Base-by-base conservation (phyloP, 106 monocot species). In the Xerophyta viscosa region DNA sequence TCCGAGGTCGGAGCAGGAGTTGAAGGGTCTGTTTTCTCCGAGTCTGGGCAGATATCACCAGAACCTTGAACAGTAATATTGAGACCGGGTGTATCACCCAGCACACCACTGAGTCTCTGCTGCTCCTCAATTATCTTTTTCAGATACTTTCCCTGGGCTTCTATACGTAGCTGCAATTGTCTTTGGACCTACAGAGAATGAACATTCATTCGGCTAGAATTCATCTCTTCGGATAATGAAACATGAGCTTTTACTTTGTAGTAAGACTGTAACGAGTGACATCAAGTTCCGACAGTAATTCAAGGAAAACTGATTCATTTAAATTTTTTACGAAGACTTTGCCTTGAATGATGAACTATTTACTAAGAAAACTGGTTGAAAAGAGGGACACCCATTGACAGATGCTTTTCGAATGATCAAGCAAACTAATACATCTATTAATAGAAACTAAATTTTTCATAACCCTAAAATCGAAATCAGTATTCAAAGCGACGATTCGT, bases 111-210 rank as follows among this genome's bases (percentile, higher is more conserved):
- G 20, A 85, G 75, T 12, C 70, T 60, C 41, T 82, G 94, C 52
- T 96, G 94, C 33, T 96, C 88, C 41, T 94, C 88, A 6, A 88
- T 84, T 54, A 96, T 96, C 62, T 88, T 88, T 64, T 88, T 87
- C 22, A 96, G 84, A 49, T 96, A 88, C 43, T 77, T 81, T 3
- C 88, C 94, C 63, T 96, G 88, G 18, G 94, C 94, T 68, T 96
- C 94, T 66, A 96, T 96, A 28, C 94, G 77, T 37, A 96, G 60
- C 61, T 96, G 88, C 46, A 96, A 46, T 66, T 96, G 94, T 56
- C 94, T 88, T 61, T 96, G 94, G 15, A 96, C 94, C 94, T 96
- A 50, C 29, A 41, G 20, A 21, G 46, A 24, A 8, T 55, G 14
- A 45, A 47, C 6, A 13, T 17, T 46, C 20, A 1, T 14, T 19